phyloP scores from a whole-genome alignment of 805 yeast genomes.

The Torulaspora franciscae region DNA sequence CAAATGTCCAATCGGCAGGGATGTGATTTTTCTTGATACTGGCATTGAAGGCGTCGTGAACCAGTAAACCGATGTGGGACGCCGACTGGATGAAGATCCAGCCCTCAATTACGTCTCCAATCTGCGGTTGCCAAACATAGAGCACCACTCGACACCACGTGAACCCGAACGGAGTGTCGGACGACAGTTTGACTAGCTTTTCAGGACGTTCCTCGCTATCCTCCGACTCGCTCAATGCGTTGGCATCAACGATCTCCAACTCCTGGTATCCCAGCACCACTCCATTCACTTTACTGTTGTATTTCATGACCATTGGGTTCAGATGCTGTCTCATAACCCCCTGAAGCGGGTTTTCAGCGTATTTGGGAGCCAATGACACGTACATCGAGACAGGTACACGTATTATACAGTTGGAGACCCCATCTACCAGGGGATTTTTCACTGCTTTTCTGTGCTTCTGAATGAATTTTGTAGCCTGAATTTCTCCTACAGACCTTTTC shows the following conservation, averaged over 20 bases:
- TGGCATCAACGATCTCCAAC: constrained; percentile 47
- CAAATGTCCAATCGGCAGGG: constrained; percentile 82
- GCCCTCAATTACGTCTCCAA: constrained; percentile 87
- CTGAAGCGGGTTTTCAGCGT: constrained; percentile 58
- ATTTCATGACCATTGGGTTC: constrained; percentile 84
- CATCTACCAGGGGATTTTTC: constrained; percentile 30
- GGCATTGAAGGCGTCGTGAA: constrained; percentile 94
- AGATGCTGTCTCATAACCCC: constrained; percentile 87
- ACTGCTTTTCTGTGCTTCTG: constrained; percentile 28
- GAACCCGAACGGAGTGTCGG: constrained; percentile 83
- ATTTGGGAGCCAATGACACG: constrained; percentile 84
- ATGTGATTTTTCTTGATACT: constrained; percentile 79
- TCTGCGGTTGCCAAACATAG: constrained; percentile 82
- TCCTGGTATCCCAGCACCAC: constrained; percentile 78
- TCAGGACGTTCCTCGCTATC: constrained; percentile 32
- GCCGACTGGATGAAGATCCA: constrained; percentile 88
- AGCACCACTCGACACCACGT: constrained; percentile 82
- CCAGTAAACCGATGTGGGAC: constrained; percentile 84
- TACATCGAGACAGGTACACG: constrained; percentile 49
- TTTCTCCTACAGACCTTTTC: constrained; percentile 28
- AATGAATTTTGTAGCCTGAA: constrained; percentile 23
- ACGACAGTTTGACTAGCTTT: constrained; percentile 60
- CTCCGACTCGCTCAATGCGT: constrained; percentile 37
- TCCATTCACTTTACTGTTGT: constrained; percentile 66
- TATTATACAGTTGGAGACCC: constrained; percentile 33